Evolutionary conservation across 345 rosid species (phyloP), one percentile per base, ranked within the genome.

Genomic region (Hibiscus tridactylites): DNA sequence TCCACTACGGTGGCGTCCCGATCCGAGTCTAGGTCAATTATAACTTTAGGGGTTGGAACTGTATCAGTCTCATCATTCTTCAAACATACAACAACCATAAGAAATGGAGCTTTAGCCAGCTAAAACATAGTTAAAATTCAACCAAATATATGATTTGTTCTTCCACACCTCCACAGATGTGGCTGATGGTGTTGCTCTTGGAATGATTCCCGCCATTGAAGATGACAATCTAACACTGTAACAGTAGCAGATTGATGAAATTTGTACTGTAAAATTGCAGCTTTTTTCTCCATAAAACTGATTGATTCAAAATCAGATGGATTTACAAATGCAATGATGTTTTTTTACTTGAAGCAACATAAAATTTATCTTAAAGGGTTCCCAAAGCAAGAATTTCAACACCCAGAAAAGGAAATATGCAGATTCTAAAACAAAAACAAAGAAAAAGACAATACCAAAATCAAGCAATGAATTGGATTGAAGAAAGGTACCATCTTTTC

Each of bases 11-110:
- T 95, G 49, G 96, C 97, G 74, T 95, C 88, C 0, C 96, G 92
- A 68, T 95, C 95, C 29, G 99, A 88, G 81, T 95, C 99, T 78
- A 81, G 96, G 81, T 95, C 97, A 58, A 95, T 87, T 78, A 95
- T 88, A 72, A 95, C 97, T 71, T 86, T 93, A 10, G 97, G 99
- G 64, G 88, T 91, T 65, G 97, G 97, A 67, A 88, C 76, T 33
- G 77, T 76, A 47, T 90, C 97, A 13, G 88, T 81, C 35, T 87
- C 95, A 50, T 81, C 97, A 68, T 65, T 74, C 73, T 80, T 65
- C 47, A 44, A 44, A 44, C 47, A 44, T 44, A 44, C 47, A 44
- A 44, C 47, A 44, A 19, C 62, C 63, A 68, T 50, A 39, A 62
- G 57, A 76, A 71, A 74, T 37, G 46, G 4, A 63, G 65, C 24